Percentiles rank a stretch among this genome's conserved stretches.
Evolutionary conservation across 2,329 filamentous ascomycete genomes (phyloP).

Genomic region (Scedosporium apiospermum): DNA sequence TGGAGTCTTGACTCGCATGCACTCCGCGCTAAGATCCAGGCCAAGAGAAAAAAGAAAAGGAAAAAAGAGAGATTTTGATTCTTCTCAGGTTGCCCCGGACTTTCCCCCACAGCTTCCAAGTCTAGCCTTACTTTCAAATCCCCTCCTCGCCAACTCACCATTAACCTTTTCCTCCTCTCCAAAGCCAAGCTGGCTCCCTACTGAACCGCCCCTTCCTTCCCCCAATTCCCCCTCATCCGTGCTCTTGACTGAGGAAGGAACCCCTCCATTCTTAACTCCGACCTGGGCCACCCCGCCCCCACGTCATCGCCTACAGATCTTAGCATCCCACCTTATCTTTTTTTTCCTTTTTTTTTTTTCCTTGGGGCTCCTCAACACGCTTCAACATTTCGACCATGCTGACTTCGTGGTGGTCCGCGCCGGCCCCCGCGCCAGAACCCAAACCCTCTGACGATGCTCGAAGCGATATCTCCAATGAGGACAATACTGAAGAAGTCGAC

Average conservation of each 20-base stretch:
- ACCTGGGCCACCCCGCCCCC: not conserved
- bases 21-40: not conserved
- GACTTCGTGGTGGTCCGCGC: slow-evolving; percentile 24
- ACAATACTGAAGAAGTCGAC: slow-evolving; percentile 78
- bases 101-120: not conserved
- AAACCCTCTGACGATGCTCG: slow-evolving; percentile 41
- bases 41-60: not conserved
- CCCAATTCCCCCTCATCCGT: not conserved
- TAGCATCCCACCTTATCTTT: not conserved
- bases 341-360: slow-evolving; percentile 5
- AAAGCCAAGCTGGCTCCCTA: not conserved
- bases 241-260: not conserved
- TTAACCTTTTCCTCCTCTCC: not conserved
- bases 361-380: not conserved
- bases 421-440: slow-evolving; percentile 7
- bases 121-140: not conserved
- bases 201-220: not conserved
- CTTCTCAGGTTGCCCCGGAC: not conserved
- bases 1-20: not conserved
- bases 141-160: not conserved
- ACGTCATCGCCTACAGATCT: not conserved
- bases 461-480: slow-evolving; percentile 34
- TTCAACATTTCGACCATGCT: slow-evolving; percentile 21
- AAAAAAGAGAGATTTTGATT: not conserved
- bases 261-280: not conserved